Evolutionary conservation across 1,284 basidiomycete species (phyloP).

Genomic region (Polyporus tsugae): DNA sequence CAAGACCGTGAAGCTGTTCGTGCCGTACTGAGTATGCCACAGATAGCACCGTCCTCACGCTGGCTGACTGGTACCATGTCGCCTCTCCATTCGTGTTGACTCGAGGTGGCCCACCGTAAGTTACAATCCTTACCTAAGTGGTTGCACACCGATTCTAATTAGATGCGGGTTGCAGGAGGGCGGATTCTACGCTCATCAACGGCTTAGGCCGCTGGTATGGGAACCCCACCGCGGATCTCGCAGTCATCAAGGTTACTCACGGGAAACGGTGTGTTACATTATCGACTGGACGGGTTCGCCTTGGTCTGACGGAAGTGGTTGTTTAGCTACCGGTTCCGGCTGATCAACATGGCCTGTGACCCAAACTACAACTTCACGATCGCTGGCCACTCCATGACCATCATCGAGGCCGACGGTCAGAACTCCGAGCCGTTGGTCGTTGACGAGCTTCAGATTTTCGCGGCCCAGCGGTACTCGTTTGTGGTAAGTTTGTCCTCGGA

Average conservation of each 20-base stretch:
- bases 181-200: constrained; percentile 58
- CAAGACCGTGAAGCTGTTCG: constrained; percentile 39
- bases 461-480: constrained; percentile 48
- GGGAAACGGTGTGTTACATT: constrained; percentile 43
- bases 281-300: not conserved
- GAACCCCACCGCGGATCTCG: constrained; percentile 37
- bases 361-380: constrained; percentile 47
- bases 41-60: constrained; percentile 37
- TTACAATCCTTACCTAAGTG: not conserved
- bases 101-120: constrained; percentile 23
- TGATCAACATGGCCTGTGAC: constrained; percentile 58
- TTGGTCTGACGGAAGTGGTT: not conserved
- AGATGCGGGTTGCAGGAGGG: not conserved
- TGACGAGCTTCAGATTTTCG: constrained; percentile 50
- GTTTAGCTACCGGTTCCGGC: constrained; percentile 46
- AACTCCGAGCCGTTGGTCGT: constrained; percentile 50
- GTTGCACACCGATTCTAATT: not conserved
- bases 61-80: constrained; percentile 38
- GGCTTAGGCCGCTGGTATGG: constrained; percentile 48
- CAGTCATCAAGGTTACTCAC: constrained; percentile 43
- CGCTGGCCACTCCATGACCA: constrained; percentile 54
- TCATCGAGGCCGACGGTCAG: constrained; percentile 63
- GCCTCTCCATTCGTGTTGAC: constrained; percentile 9
- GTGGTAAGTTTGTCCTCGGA: constrained; percentile 26
- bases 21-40: not conserved